Base-by-base conservation (phyloP, 2,329 filamentous ascomycete species). In the Aspergillus sp. region DNA sequence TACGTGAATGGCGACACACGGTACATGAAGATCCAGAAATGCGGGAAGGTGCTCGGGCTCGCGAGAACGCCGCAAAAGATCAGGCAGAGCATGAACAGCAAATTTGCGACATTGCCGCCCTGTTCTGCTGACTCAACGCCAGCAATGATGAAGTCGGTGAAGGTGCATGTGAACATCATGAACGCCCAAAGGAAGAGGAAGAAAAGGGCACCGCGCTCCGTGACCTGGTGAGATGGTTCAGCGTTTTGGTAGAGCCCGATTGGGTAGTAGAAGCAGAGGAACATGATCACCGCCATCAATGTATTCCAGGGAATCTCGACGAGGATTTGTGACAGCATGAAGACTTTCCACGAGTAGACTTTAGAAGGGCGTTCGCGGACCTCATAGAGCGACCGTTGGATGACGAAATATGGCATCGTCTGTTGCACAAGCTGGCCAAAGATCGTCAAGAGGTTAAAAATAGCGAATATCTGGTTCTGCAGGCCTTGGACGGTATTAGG, bases 301-400 rank as follows among this genome's bases (percentile, higher is more conserved):
- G 38, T n/a, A 19, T 47, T 38, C 45, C 88, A 95, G 0, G 90
- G 89, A 1, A 95, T 73, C 69, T 96, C 91, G 52, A 91, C 89
- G 24, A 91, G 73, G 59, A 95, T 88, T 67, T 91, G 87, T 46
- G 86, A 84, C n/a, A 91, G 73, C 81, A 94, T 89, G 66, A 94
- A 94, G 5, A 89, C 83, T 67, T 88, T 85, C 90, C 90, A 95
- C 44, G 83, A 84, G 71, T 94, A 95, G 0, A 88, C 84, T 73
- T 91, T 90, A 45, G 86, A 88, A 0, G 89, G 89, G 1, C 89
- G 84, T 72, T 94, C 90, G 45, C 89, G 88, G 32, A 87, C 88
- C 71, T 94, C 90, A 70, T 93, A 95, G 0, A 95, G 76, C 8
- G 85, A 82, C 45, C 90, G 84, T 64, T 93, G 89, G 17, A 84